A percentile compares a stretch with the other conserved stretches of the same genome.
These are phyloP conservation scores for Penicillium sp. DNA, from an alignment of 2,329 filamentous ascomycete species.

Conservation along the genomic window DNA sequence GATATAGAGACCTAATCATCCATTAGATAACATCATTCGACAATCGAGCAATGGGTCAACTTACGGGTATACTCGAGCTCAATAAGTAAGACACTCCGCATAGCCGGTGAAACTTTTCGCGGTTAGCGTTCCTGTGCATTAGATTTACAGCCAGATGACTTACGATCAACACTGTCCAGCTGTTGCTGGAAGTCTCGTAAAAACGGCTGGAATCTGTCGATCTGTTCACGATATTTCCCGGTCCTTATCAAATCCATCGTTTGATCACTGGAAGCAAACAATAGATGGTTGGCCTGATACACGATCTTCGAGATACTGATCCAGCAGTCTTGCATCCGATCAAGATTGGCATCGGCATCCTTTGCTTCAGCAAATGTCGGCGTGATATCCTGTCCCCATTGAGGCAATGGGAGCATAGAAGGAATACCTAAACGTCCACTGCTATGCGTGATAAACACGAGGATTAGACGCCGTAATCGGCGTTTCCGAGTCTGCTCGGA, in stretches of 20 bases:
- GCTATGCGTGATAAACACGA: slow-evolving; percentile 92
- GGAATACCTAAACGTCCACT: slow-evolving; percentile 88
- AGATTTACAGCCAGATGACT: slow-evolving; percentile 15
- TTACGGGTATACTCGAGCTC: slow-evolving; percentile 91
- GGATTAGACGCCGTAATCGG: slow-evolving; percentile 77
- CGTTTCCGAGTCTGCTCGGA: slow-evolving; percentile 71
- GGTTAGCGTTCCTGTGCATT: slow-evolving; percentile 21
- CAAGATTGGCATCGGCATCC: slow-evolving; percentile 43
- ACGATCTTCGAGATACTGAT: slow-evolving; percentile 88
- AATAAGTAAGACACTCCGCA: slow-evolving; percentile 76
- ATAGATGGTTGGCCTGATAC: slow-evolving; percentile 80
- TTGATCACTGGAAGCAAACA: slow-evolving; percentile 82
- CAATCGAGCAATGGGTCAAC: slow-evolving; percentile 17
- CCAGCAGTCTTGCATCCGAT: slow-evolving; percentile 76
- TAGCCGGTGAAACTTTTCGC: slow-evolving; percentile 51
- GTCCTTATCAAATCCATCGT: slow-evolving; percentile 86
- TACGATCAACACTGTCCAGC: slow-evolving; percentile 68
- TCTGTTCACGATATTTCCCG: slow-evolving; percentile 74
- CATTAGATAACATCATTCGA: slow-evolving; percentile 9
- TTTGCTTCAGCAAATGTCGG: slow-evolving; percentile 30
- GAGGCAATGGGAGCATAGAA: slow-evolving; percentile 72
- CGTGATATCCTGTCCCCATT: slow-evolving; percentile 42
- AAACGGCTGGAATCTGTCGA: slow-evolving; percentile 76
- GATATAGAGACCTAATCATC: slow-evolving; percentile 62
- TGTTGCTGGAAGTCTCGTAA: slow-evolving; percentile 74